Evolutionary conservation across 352 stramenopile genomes (phyloP), one percentile per base, ranked within the genome.

Genomic region (Phytophthora foliorum): DNA sequence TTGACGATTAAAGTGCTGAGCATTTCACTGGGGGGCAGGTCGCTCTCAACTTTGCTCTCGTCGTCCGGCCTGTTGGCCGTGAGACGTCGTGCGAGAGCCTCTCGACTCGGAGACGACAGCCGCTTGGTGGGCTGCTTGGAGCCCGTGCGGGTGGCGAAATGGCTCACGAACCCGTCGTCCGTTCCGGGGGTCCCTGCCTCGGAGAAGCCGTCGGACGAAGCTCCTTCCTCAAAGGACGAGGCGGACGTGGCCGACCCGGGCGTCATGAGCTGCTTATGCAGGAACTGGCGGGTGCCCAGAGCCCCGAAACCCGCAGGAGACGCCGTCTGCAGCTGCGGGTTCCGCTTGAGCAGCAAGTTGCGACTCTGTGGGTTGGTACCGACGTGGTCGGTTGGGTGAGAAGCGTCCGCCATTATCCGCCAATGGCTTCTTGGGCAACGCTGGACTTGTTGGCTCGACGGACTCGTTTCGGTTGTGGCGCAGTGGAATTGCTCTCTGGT

Each of bases 211-310:
- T 80, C 68, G 60, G 64, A 63, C 1, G 63, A 75, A 7, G 59
- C 59, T 2, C 61, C 45, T 54, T 78, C 73, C 60, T 81, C 73
- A 44, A 78, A 81, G 5, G 73, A 78, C 32, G 73, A 80, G 14
- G 69, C 64, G 17, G 73, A 80, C 1, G 73, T 80, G 1, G 61
- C 73, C 1, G 73, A 80, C 4, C 69, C 73, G 8, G 73, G 73
- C 3, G 73, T 77, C 60, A 77, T 62, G 19, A 69, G 34, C 32
- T 80, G 68, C 39, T 80, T 80, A 25, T 64, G 67, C 4, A 80
- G 36, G 34, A 74, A 63, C 49, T 73, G 62, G 21, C 72, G 63
- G 3, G 69, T 75, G 16, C 69, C 64, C 5, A 77, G 55, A 5
- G 27, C 46, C 1, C 63, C 64, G 22, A 75, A 78, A 34, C 42